Evolutionary conservation across 257 asterid genomes (phyloP), one percentile per base, ranked within the genome.

Genomic region (Capsicum chinense): DNA sequence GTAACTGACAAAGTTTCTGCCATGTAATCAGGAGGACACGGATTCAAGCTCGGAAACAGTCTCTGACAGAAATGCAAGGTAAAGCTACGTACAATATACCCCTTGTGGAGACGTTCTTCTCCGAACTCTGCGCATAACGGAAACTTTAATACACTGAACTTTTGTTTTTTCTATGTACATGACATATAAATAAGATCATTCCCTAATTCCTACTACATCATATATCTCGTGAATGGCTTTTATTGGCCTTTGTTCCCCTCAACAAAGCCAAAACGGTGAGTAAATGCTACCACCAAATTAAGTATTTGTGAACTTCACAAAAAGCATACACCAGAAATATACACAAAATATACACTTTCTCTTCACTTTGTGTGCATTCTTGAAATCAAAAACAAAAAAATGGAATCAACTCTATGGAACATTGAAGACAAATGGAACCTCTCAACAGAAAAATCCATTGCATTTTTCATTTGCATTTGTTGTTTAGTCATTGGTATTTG

Each of bases 391-490:
- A 82, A 58, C 59, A 60, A 26, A 39, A 39, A 4, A 6, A 93
- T 94, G 97, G 97, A 93, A 44, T 87, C 91, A 59, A 86, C 90
- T 21, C n/a, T 94, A 33, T 94, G 97, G 98, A 89, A 83, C 48
- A 84, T 93, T 56, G 97, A 94, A 84, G 98, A 92, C 83, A 88
- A 87, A 82, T 90, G 89, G 91, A 91, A 91, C 73, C 86, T 93
- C 9, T 86, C 98, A 9, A 93, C 95, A 1, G 80, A 83, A 64
- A 88, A 87, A 88, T 91, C 93, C 12, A 33, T 85, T 5, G 91
- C 89, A 16, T 19, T 94, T 9, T 90, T 93, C 15, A 88, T 91
- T 33, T 90, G 91, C 87, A 86, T 91, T 68, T 83, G 88, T 21
- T 48, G 87, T 47, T 42, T 92, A n/a, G 71, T 90, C 13, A 52